phyloP scores from a whole-genome alignment of 2,329 filamentous ascomycete species.

The Blastomyces gilchristii region DNA sequence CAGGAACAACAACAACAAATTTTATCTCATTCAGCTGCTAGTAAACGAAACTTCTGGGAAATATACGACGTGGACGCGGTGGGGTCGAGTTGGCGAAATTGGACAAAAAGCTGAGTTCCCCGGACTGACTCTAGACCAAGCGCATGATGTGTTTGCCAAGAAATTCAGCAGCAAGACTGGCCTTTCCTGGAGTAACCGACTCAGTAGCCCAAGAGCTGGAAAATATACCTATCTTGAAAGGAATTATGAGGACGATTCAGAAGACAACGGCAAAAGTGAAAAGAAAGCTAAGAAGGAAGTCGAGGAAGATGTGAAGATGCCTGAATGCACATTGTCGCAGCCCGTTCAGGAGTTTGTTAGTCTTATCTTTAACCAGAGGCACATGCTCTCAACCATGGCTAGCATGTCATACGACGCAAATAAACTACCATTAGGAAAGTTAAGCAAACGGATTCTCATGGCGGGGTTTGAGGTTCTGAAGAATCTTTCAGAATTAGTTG shows the following conservation, averaged over 20 bases:
- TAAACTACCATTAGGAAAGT: slow-evolving; percentile 73
- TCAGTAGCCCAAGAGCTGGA: slow-evolving; percentile 40
- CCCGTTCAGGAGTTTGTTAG: slow-evolving; percentile 60
- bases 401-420: slow-evolving; percentile 40
- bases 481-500: slow-evolving; percentile 58
- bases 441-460: slow-evolving; percentile 67
- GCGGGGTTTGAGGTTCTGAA: slow-evolving; percentile 69
- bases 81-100: slow-evolving; percentile 60
- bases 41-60: slow-evolving; percentile 22
- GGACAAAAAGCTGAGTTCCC: slow-evolving; percentile 39
- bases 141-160: slow-evolving; percentile 39
- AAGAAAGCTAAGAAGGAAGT: slow-evolving; percentile 23
- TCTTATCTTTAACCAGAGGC: slow-evolving; percentile 71
- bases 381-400: slow-evolving; percentile 50
- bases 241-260: slow-evolving; percentile 55
- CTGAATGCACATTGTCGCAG: slow-evolving; percentile 48
- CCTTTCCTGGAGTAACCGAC: slow-evolving; percentile 41
- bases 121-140: slow-evolving; percentile 28
- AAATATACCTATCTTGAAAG: slow-evolving; percentile 72
- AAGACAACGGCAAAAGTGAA: slow-evolving; percentile 29
- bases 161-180: slow-evolving; percentile 51
- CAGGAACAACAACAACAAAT: slow-evolving; percentile 67
- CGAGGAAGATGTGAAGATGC: slow-evolving; percentile 28
- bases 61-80: slow-evolving; percentile 62
- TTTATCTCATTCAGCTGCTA: slow-evolving; percentile 64